These are phyloP conservation scores for Carex sylvatica DNA, from an alignment of 202 grass and related monocot genomes.

Conservation along the genomic window DNA sequence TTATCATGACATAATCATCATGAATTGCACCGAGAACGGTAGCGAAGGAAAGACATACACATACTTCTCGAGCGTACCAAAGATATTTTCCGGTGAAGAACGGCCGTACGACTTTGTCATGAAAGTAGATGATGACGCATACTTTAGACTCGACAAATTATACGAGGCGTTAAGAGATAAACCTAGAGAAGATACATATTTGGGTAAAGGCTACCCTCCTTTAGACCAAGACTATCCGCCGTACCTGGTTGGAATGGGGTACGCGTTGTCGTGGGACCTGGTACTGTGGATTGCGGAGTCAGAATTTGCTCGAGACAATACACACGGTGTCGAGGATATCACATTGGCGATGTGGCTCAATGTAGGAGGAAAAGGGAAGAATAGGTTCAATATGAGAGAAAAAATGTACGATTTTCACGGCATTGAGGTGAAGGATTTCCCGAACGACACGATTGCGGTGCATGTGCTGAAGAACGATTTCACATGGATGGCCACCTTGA, in stretches of 20 bases:
- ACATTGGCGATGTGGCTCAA: constrained; percentile 48
- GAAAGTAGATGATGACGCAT: constrained; percentile 74
- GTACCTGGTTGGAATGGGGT: constrained; percentile 77
- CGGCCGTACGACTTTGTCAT: constrained; percentile 76
- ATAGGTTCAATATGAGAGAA: constrained; percentile 58
- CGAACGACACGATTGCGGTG: constrained; percentile 52
- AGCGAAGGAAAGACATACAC: constrained; percentile 70
- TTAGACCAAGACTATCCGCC: constrained; percentile 52
- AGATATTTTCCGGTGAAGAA: constrained; percentile 23
- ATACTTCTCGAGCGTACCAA: constrained; percentile 39
- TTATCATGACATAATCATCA: constrained; percentile 57
- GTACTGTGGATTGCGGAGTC: constrained; percentile 52
- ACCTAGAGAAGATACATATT: constrained; percentile 64
- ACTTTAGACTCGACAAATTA: constrained; percentile 47
- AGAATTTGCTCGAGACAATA: constrained; percentile 32
- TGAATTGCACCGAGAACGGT: constrained; percentile 79
- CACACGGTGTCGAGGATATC: constrained; percentile 58
- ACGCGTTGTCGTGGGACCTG: constrained; percentile 64
- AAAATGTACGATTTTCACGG: constrained; percentile 61
- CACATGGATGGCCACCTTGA: constrained; percentile 49
- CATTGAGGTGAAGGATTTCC: constrained; percentile 45
- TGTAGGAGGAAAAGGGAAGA: constrained; percentile 45
- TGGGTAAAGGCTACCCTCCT: constrained; percentile 69
- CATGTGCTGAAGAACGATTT: constrained; percentile 71
- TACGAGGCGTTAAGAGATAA: constrained; percentile 41